Percentiles rank a stretch among this genome's conserved stretches.
These are phyloP conservation scores for Toxoplasma gondii DNA, from an alignment of 169 alveolate species.

Conservation along the genomic window DNA sequence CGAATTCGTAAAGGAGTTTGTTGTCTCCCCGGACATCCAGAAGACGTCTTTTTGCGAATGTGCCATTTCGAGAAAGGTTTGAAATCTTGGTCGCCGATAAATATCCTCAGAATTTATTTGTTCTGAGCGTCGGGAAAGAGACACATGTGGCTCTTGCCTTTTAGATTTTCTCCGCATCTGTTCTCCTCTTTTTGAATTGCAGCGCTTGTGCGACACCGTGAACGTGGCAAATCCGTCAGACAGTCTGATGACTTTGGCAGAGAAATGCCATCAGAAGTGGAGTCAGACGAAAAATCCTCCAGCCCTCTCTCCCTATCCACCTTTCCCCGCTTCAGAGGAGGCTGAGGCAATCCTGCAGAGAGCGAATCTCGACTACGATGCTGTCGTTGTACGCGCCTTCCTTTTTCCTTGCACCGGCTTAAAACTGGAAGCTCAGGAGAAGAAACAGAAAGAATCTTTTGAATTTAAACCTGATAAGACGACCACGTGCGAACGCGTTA, in stretches of 20 bases:
- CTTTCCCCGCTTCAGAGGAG: not conserved
- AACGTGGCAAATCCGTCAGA: conserved; percentile 9
- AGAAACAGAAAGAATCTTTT: too few relatives aligned
- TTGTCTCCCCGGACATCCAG: too few relatives aligned
- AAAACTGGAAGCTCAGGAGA: too few relatives aligned
- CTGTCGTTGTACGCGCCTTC: not conserved
- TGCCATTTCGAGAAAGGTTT: too few relatives aligned
- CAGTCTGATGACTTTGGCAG: not conserved
- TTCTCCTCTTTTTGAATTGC: not conserved
- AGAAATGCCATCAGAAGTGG: not conserved
- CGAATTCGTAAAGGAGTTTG: too few relatives aligned
- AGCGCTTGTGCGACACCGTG: not conserved
- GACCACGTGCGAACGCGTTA: too few relatives aligned
- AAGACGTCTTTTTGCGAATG: too few relatives aligned
- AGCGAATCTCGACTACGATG: not conserved
- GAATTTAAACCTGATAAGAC: too few relatives aligned
- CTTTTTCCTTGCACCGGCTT: not conserved
- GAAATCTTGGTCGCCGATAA: too few relatives aligned
- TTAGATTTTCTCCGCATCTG: not conserved
- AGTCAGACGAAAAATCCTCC: not conserved
- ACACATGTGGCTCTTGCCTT: too few relatives aligned
- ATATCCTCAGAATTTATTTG: too few relatives aligned
- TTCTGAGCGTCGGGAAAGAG: too few relatives aligned
- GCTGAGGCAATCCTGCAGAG: not conserved
- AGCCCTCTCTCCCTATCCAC: conserved; percentile 7